Conservation (phyloP, 495 filamentous ascomycete species). For the Talaromyces thailandensis region DNA sequence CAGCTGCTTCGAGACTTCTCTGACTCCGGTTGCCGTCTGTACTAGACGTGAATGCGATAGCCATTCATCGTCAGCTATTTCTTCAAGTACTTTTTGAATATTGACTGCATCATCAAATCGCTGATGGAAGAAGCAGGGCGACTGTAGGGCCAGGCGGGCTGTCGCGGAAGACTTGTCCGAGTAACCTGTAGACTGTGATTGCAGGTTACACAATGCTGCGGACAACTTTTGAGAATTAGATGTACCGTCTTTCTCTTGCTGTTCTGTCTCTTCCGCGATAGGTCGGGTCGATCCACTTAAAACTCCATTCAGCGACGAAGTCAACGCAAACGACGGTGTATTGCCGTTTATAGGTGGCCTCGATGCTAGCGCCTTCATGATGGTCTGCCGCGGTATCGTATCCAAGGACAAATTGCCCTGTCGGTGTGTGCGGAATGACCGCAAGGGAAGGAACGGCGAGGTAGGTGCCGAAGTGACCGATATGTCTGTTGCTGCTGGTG, state of each 20-base stretch:
- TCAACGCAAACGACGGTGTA: slow-evolving; percentile 35
- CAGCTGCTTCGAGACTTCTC: slow-evolving; percentile 90
- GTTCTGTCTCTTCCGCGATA: slow-evolving; percentile 21
- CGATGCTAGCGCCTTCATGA: slow-evolving; percentile 81
- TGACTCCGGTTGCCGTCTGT: slow-evolving; percentile 87
- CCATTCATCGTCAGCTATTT: slow-evolving; percentile 81
- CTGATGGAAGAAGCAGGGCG: slow-evolving; percentile 95
- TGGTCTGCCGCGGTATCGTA: slow-evolving; percentile 70
- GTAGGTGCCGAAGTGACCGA: slow-evolving; percentile 25
- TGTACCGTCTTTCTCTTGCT: slow-evolving; percentile 33
- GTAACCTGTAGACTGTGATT: slow-evolving; percentile 24
- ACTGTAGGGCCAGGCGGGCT: slow-evolving; percentile 61
- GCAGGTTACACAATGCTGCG: slow-evolving; percentile 54
- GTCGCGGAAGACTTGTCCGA: slow-evolving; percentile 47
- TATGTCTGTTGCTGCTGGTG: slow-evolving; percentile 18
- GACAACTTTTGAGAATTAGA: slow-evolving; percentile 49
- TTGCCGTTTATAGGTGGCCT: slow-evolving; percentile 51
- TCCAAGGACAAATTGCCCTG: slow-evolving; percentile 60
- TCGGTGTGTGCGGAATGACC: slow-evolving; percentile 40
- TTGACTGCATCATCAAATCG: slow-evolving; percentile 94
- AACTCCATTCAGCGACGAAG: slow-evolving; percentile 41
- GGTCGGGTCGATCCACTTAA: slow-evolving; percentile 15
- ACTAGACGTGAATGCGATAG: slow-evolving; percentile 87
- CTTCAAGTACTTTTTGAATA: slow-evolving; percentile 88
- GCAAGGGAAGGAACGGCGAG: slow-evolving; percentile 26